phyloP scores from a whole-genome alignment of 352 stramenopile genomes.

The Pythium scleroteichum region DNA sequence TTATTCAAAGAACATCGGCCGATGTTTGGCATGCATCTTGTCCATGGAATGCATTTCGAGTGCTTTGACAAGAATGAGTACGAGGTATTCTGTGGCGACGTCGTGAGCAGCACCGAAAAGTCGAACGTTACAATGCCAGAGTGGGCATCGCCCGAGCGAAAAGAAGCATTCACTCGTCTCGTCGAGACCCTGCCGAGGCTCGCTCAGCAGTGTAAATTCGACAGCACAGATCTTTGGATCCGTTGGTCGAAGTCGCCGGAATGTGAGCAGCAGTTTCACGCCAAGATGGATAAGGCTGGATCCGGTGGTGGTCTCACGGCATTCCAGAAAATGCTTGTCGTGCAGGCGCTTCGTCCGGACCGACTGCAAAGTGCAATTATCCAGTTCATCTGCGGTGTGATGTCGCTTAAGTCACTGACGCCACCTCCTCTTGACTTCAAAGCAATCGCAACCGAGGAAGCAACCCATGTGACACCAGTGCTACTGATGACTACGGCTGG shows the following conservation, averaged over 20 bases:
- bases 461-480: constrained; percentile 77
- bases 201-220: constrained; percentile 76
- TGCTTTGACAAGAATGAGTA: constrained; percentile 94
- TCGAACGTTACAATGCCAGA: constrained; percentile 44
- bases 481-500: constrained; percentile 92
- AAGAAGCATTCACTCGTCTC: constrained; percentile 80
- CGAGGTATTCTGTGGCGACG: constrained; percentile 90
- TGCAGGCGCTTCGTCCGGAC: constrained; percentile 91
- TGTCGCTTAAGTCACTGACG: constrained; percentile 87
- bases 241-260: constrained; percentile 88
- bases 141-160: constrained; percentile 85
- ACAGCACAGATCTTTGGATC: constrained; percentile 86
- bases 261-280: constrained; percentile 91
- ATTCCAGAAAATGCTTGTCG: constrained; percentile 93
- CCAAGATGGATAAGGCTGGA: constrained; percentile 72
- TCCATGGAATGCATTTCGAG: constrained; percentile 91
- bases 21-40: constrained; percentile 94
- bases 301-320: constrained; percentile 58
- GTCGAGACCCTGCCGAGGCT: constrained; percentile 73
- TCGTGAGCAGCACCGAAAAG: constrained; percentile 45
- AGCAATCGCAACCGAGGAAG: constrained; percentile 62
- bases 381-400: constrained; percentile 87
- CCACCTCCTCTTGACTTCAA: constrained; percentile 83
- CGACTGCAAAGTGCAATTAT: constrained; percentile 89
- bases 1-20: constrained; percentile 94